Evolutionary conservation across 2,329 filamentous ascomycete species (phyloP).

Genomic region (Aspergillus sp.): DNA sequence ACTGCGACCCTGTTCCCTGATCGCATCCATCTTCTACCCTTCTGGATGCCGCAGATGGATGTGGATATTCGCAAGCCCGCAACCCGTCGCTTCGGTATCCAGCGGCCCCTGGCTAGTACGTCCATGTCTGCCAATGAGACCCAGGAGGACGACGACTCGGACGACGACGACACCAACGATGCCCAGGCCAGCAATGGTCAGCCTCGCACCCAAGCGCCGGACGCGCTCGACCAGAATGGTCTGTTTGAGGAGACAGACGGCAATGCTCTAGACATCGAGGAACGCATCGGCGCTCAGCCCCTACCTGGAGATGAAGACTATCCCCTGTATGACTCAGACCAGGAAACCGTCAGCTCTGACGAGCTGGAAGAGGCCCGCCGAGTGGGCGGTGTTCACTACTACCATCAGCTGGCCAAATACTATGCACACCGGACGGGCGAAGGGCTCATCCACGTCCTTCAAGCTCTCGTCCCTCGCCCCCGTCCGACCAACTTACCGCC

Average conservation of each 20-base stretch:
- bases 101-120: slow-evolving; percentile 70
- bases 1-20: slow-evolving; percentile 82
- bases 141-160: slow-evolving; percentile 68
- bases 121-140: slow-evolving; percentile 74
- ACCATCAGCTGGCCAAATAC: slow-evolving; percentile 56
- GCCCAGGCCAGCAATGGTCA: slow-evolving; percentile 1
- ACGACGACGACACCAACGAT: slow-evolving; percentile 54
- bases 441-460: slow-evolving; percentile 45
- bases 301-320: slow-evolving; percentile 66
- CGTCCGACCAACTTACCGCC: slow-evolving; percentile 38
- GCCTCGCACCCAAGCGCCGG: slow-evolving; percentile 47
- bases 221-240: slow-evolving; percentile 32
- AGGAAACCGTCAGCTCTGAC: slow-evolving; percentile 73
- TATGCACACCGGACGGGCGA: slow-evolving; percentile 50
- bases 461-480: slow-evolving; percentile 52
- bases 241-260: slow-evolving; percentile 47
- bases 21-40: slow-evolving; percentile 85
- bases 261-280: slow-evolving; percentile 70
- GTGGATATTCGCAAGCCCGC: slow-evolving; percentile 93
- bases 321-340: slow-evolving; percentile 86
- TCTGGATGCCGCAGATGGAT: slow-evolving; percentile 98
- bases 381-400: slow-evolving; percentile 74
- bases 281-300: slow-evolving; percentile 67
- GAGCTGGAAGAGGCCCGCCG: slow-evolving; percentile 74
- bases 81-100: slow-evolving; percentile 86